These are phyloP conservation scores for Picea glauca DNA, from an alignment of 75 land plant genomes.

Conservation along the genomic window DNA sequence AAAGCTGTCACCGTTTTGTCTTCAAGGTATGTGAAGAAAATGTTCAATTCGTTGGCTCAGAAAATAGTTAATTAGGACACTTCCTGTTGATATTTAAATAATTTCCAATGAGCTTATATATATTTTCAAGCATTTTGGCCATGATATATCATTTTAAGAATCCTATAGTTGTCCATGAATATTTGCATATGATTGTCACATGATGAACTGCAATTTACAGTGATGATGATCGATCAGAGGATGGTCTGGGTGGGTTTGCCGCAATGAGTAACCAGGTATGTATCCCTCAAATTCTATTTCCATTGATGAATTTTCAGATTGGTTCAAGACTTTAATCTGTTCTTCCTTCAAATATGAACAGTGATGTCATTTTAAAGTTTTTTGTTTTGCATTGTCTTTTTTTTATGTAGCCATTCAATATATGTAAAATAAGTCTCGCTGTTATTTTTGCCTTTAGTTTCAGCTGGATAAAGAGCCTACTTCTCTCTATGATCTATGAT, in stretches of 20 bases:
- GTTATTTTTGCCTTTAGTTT: too few relatives aligned
- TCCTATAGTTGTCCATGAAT: not conserved
- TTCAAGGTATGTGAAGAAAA: slow-evolving; percentile 20
- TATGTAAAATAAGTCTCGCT: not conserved
- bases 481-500: not conserved
- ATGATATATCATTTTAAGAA: not conserved
- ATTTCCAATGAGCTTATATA: not conserved
- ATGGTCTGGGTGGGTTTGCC: not conserved
- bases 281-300: not conserved
- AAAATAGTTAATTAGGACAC: not conserved
- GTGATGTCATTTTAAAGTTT: too few relatives aligned
- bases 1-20: slow-evolving; percentile 25
- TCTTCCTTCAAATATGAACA: not conserved
- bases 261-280: not conserved
- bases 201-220: slow-evolving; percentile 5
- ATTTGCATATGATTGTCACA: not conserved
- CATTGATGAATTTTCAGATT: not conserved
- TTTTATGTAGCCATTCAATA: not conserved
- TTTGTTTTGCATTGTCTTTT: too few relatives aligned
- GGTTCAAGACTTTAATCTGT: not conserved
- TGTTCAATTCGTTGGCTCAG: not conserved
- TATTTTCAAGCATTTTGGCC: not conserved
- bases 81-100: not conserved
- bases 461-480: too few relatives aligned
- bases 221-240: not conserved